Conservation (phyloP, 768 basidiomycete species). For the Lepiota brunneoincarnata region DNA sequence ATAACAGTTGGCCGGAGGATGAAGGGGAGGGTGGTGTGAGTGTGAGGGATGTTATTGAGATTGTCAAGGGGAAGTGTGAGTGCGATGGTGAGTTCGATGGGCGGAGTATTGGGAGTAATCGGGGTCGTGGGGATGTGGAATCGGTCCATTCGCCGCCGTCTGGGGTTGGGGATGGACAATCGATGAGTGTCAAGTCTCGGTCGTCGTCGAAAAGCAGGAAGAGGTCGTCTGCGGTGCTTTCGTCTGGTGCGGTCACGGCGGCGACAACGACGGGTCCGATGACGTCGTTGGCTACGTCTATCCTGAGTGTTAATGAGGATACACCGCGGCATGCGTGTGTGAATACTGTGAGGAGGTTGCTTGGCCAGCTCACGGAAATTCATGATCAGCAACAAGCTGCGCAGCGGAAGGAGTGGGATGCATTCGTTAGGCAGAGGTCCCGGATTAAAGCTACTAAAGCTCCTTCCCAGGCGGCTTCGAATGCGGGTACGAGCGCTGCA, state of each 20-base stretch:
- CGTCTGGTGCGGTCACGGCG: slow-evolving; percentile 19
- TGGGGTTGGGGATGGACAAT: slow-evolving; percentile 17
- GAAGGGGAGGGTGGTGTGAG: slow-evolving; percentile 38
- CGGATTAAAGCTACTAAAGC: slow-evolving; percentile 38
- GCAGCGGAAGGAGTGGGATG: slow-evolving; percentile 83
- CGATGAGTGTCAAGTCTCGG: slow-evolving; percentile 40
- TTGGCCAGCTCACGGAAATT: slow-evolving; percentile 74
- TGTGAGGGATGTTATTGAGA: slow-evolving; percentile 35
- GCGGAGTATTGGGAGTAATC: slow-evolving; percentile 15
- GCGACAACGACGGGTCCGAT: slow-evolving; percentile 27
- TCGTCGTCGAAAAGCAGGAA: slow-evolving; percentile 51
- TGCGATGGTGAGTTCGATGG: slow-evolving; percentile 36
- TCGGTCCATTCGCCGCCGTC: not conserved
- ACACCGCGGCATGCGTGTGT: slow-evolving; percentile 76
- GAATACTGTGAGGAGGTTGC: slow-evolving; percentile 68
- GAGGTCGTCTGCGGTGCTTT: slow-evolving; percentile 36
- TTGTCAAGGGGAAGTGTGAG: slow-evolving; percentile 44
- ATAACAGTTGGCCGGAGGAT: slow-evolving; percentile 74
- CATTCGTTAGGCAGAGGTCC: slow-evolving; percentile 71
- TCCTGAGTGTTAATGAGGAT: slow-evolving; percentile 57
- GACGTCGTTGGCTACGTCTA: slow-evolving; percentile 32
- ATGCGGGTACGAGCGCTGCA: slow-evolving; percentile 44
- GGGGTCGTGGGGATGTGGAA: not conserved
- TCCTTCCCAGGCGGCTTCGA: not conserved
- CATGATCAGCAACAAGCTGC: slow-evolving; percentile 76